Base-by-base conservation (phyloP, 2,329 filamentous ascomycete species). In the Rosellinia necatrix region DNA sequence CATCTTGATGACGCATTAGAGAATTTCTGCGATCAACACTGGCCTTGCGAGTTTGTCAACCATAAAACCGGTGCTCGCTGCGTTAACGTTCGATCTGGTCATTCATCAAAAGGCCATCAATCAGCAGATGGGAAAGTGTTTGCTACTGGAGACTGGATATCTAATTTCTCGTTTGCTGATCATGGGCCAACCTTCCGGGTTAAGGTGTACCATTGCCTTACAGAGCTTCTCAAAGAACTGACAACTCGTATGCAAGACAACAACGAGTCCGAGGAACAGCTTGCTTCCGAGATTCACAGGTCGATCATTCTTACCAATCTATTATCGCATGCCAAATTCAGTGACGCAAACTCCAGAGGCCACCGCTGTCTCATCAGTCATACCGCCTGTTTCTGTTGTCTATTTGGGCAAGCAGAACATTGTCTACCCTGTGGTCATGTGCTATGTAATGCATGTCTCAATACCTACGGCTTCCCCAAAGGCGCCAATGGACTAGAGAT, bases 301-400 rank as follows among this genome's bases (percentile, higher is more conserved):
- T 22, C 32, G 3, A 48, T 37, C 21, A 25, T 35, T 6, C 41
- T 44, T 7, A 44, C 13, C 6, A 44, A 44, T 12, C 41, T 44
- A 21, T 27, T 44, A 12, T 44, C 41, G 8, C 41, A 44, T 30
- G 41, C 41, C 12, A 44, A 44, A 7, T 4, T 27, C 17, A 44
- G 41, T n/a, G 22, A 44, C 10, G 27, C n/a, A n/a, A n/a, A n/a
- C n/a, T n/a, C n/a, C n/a, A n/a, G n/a, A n/a, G 13, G 6, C 12
- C 21, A 22, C n/a, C 44, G 12, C 19, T 34, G 24, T 5, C 13
- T 17, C 21, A 25, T 35, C 13, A 78, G 73, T 34, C 76, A 78
- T 58, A 67, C 73, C 1, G 74, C 74, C 2, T 81, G 78, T 56
- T 78, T 79, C 54, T 76, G 72, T 48, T 81, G 78, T 57, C 64